Evolutionary conservation across 768 basidiomycete genomes (phyloP), one percentile per base, ranked within the genome.

Genomic region (Calocera viscosa): DNA sequence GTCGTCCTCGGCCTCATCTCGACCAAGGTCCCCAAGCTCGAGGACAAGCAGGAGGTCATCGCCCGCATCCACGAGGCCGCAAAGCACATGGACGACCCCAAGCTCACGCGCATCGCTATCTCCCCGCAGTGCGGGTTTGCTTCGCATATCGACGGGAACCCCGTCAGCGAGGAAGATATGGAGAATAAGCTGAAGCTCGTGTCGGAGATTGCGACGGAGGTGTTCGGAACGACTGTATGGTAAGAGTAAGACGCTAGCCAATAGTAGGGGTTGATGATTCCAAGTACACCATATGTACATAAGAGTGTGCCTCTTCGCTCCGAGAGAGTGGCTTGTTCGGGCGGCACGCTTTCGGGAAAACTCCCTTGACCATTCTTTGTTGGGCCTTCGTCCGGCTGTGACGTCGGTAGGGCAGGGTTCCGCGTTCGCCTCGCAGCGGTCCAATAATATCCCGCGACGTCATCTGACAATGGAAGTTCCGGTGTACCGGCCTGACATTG

Each of bases 111-210:
- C 30, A 78, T 82, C n/a, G 76, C 75, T 69, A 81, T 86, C 67
- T 83, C 82, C 66, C 80, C 83, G n/a, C 85, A 86, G 71, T 86
- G 85, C 69, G 85, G 85, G 2, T 86, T 85, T 71, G 84, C 84
- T 10, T 81, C 80, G 0, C 81, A 82, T 24, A 82, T 82, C 77
- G 80, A 85, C 70, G 83, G 84, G 0, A 85, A 85, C 72, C 79
- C 80, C 3, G 70, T 86, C 32, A 81, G 78, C 2, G 71, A 72
- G 28, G 71, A 84, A 79, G 83, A 84, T 66, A 76, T 84, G 73
- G 76, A 74, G 68, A 78, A 75, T 71, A 85, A 85, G 72, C 71
- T 84, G 5, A 67, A 73, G 2, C 72, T 84, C 22, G 72, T 84
- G 30, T 77, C 79, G 1, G 75, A 80, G 60, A 74, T 80, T 10